Evolutionary conservation across 2,329 filamentous ascomycete genomes (phyloP).

Genomic region (Colletotrichum simmondsii): DNA sequence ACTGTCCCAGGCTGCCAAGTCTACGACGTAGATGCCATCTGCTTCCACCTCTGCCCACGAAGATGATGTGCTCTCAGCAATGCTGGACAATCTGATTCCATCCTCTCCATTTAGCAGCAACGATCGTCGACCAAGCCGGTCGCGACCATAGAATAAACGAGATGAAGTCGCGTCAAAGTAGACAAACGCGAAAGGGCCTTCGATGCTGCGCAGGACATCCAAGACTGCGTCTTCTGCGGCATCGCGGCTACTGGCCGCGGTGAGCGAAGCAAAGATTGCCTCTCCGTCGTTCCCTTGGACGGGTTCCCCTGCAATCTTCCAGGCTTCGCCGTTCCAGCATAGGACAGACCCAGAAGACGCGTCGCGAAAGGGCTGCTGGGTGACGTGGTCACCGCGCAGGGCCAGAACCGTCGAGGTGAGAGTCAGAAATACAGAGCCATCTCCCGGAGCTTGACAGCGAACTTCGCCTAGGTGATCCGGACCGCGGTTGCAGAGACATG

Average conservation of each 20-base stretch:
- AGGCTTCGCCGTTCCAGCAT: slow-evolving; percentile 98
- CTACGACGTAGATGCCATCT: slow-evolving; percentile 80
- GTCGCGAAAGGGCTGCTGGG: slow-evolving; percentile 78
- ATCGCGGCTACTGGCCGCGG: slow-evolving; percentile 50
- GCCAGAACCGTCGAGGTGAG: slow-evolving; percentile 91
- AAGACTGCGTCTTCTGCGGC: slow-evolving; percentile 52
- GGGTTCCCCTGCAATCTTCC: slow-evolving; percentile 71
- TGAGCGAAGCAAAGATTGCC: slow-evolving; percentile 71
- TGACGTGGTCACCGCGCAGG: slow-evolving; percentile 79
- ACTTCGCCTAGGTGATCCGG: slow-evolving; percentile 67
- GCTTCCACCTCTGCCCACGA: slow-evolving; percentile 86
- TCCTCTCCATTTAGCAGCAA: slow-evolving; percentile 69
- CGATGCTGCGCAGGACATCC: slow-evolving; percentile 68
- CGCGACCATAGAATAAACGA: slow-evolving; percentile 83
- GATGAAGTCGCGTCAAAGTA: slow-evolving; percentile 75
- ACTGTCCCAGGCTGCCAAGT: slow-evolving; percentile 52
- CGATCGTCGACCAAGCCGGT: slow-evolving; percentile 88
- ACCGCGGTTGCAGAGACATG: slow-evolving; percentile 64
- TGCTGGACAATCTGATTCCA: slow-evolving; percentile 74
- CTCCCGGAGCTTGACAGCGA: slow-evolving; percentile 40
- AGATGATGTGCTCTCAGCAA: slow-evolving; percentile 64
- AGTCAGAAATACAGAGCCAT: slow-evolving; percentile 57
- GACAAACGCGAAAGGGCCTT: slow-evolving; percentile 91
- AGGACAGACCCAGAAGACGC: slow-evolving; percentile 70
- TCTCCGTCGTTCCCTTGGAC: slow-evolving; percentile 85